Conservation (phyloP, 768 basidiomycete species). For the Pisolithus tinctorius region DNA sequence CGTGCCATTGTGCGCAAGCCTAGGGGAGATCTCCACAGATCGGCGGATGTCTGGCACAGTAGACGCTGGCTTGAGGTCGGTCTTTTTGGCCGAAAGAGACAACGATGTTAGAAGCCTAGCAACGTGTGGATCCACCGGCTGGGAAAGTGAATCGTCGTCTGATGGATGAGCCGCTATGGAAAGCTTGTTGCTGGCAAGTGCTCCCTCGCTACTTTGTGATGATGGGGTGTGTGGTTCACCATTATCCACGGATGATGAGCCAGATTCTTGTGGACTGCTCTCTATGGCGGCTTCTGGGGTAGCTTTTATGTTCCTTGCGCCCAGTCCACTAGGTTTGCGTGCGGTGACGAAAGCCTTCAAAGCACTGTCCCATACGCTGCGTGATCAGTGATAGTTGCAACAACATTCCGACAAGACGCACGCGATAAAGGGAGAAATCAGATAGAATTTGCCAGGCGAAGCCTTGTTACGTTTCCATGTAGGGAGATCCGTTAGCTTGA, state of each 20-base stretch:
- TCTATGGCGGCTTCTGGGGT: constrained; percentile 21
- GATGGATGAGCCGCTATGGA: constrained; percentile 23
- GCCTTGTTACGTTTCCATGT: constrained; percentile 83
- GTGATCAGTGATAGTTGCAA: constrained; percentile 2
- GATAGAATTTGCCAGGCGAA: constrained; percentile 78
- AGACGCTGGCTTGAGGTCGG: constrained; percentile 8
- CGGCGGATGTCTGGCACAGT: not conserved
- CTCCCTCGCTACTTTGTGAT: constrained; percentile 44
- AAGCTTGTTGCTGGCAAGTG: constrained; percentile 15
- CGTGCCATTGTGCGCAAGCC: constrained; percentile 1
- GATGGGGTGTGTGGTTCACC: constrained; percentile 59
- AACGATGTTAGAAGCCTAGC: constrained; percentile 60
- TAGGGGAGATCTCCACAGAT: not conserved
- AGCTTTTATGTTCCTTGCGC: constrained; percentile 30
- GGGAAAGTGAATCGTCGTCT: constrained; percentile 25
- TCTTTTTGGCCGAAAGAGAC: constrained; percentile 44
- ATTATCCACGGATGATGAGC: constrained; percentile 57
- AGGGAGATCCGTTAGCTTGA: constrained; percentile 79
- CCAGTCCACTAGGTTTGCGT: constrained; percentile 45
- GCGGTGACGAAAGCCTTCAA: constrained; percentile 65
- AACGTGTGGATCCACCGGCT: constrained; percentile 60
- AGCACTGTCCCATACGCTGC: constrained; percentile 7
- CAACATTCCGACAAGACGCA: constrained; percentile 30
- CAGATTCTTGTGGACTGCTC: constrained; percentile 49
- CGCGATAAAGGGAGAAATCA: constrained; percentile 92